Evolutionary conservation across 202 grass and related monocot genomes (phyloP), one percentile per base, ranked within the genome.

Genomic region (Tripidium arundinaceum): DNA sequence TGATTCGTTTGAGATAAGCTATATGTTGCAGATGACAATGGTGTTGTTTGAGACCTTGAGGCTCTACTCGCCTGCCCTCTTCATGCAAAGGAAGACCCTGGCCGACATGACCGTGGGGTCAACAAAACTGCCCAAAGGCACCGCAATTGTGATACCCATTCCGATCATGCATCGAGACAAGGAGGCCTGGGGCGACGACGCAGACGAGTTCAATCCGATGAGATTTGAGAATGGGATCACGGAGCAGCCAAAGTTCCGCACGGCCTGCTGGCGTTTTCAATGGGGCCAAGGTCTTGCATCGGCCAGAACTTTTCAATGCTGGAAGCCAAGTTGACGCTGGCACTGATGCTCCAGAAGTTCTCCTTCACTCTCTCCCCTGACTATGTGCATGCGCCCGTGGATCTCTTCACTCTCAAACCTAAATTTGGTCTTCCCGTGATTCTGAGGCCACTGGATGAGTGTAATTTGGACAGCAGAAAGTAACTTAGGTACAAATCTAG

Each of bases 271-370:
- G 47, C 69, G 1, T 93, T 92, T 47, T 78, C 86, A 0, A 60
- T 87, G 9, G 83, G 90, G 1, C 90, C 86, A 19, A 86, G 83
- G 6, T n/a, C 72, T 11, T 92, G 86, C 71, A 86, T 89, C 1
- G 83, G 80, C 0, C 83, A 89, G 61, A 77, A 86, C 61, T 91
- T 91, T 16, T 72, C 77, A 0, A 84, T 89, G 76, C 3, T 92
- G 21, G 86, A 92, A 59, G 90, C 90, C 0, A 92, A 92, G 37
- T 74, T 65, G 1, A 77, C 62, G 0, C 34, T 89, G 33, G 62
- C 37, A 0, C 41, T 81, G 77, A 47, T 89, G 4, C 67, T 89
- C 2, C 81, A 82, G 36, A 86, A 58, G 28, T 89, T 89, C 39
- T 87, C 87, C 0, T 89, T 92, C 45, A 3, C 54, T 24, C 14